Evolutionary conservation across 2,329 filamentous ascomycete genomes (phyloP).

Genomic region (Monosporascus ibericus): DNA sequence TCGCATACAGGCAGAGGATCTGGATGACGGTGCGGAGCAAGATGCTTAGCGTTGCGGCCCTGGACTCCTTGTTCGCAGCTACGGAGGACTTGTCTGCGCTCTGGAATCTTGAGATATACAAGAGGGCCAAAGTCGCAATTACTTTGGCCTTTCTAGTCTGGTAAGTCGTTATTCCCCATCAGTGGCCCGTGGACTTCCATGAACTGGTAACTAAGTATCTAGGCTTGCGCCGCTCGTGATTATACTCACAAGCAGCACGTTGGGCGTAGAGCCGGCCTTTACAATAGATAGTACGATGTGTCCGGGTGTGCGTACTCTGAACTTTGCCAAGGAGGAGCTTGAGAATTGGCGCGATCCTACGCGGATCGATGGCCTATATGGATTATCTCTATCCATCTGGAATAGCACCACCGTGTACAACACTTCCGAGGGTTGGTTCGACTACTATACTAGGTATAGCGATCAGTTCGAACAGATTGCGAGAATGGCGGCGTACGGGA

Average conservation of each 20-base stretch:
- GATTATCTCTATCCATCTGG: conserved; percentile 24
- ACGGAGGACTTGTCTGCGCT: conserved; percentile 25
- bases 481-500: conserved; percentile 18
- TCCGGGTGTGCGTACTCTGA: conserved; percentile 23
- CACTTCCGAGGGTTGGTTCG: conserved; percentile 21
- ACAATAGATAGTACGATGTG: conserved; percentile 22
- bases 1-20: conserved; percentile 26
- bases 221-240: conserved; percentile 31
- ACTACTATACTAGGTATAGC: conserved; percentile 25
- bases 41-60: conserved; percentile 19
- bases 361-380: conserved; percentile 19
- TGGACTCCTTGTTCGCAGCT: conserved; percentile 29
- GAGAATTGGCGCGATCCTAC: conserved; percentile 27
- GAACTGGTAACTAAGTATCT: neutral
- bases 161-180: conserved; percentile 10
- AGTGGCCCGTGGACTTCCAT: neutral
- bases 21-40: conserved; percentile 26
- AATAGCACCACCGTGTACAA: conserved; percentile 23
- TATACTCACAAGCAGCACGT: conserved; percentile 32
- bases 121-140: conserved; percentile 26
- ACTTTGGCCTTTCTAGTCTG: conserved; percentile 29
- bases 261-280: conserved; percentile 23
- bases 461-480: conserved; percentile 21
- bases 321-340: conserved; percentile 28
- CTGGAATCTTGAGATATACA: conserved; percentile 24